These are phyloP conservation scores for Fusarium avenaceum DNA, from an alignment of 2,329 filamentous ascomycete genomes.

Conservation along the genomic window DNA sequence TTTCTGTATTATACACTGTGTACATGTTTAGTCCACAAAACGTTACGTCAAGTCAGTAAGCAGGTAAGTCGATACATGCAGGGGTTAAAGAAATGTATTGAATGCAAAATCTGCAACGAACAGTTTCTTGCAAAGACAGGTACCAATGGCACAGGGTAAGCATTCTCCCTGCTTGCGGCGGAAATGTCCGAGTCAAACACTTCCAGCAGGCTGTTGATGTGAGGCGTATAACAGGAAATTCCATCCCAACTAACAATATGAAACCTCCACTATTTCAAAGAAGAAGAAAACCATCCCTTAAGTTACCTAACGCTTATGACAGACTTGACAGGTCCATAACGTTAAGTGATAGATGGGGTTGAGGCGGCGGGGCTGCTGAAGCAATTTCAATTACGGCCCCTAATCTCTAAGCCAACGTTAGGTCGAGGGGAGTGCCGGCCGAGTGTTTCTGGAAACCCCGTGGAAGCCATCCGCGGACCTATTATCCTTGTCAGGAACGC, in stretches of 20 bases:
- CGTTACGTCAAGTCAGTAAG: background rate
- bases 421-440: constrained; percentile 31
- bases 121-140: background rate
- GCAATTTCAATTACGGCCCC: constrained; percentile 17
- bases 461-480: constrained; percentile 28
- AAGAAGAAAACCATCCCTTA: background rate
- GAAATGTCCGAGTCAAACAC: constrained; percentile 6
- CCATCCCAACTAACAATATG: constrained; percentile 7
- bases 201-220: constrained; percentile 22
- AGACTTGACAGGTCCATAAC: constrained; percentile 25
- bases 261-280: constrained; percentile 18
- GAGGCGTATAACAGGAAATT: constrained; percentile 14
- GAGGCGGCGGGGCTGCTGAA: constrained; percentile 18
- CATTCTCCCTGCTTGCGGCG: background rate
- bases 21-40: background rate
- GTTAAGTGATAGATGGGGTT: constrained; percentile 2
- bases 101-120: background rate
- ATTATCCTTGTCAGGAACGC: constrained; percentile 45
- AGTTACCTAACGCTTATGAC: background rate
- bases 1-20: background rate
- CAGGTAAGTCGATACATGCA: background rate
- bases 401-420: constrained; percentile 1
- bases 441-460: constrained; percentile 46
- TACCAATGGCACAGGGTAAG: no score
- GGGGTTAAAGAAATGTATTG: background rate